Conservation (phyloP, 1,284 basidiomycete species). For the Cryptococcus depauperatus region DNA sequence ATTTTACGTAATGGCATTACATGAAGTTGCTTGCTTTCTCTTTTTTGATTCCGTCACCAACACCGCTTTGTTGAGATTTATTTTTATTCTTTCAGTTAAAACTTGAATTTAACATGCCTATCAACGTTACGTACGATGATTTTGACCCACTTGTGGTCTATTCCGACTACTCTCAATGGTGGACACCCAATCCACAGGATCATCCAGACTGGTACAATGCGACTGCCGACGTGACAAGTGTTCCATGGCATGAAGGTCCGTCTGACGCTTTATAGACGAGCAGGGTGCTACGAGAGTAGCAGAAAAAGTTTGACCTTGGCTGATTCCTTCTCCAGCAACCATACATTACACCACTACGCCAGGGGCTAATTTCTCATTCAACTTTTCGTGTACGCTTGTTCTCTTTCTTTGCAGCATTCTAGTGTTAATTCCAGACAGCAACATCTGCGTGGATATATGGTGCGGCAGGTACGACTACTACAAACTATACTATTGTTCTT, state of each 20-base stretch:
- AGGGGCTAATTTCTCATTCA: slow-evolving; percentile 24
- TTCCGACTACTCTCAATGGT: slow-evolving; percentile 33
- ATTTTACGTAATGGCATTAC: too few species aligned
- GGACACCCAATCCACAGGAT: slow-evolving; percentile 41
- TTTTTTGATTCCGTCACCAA: too few species aligned
- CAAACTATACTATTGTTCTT: slow-evolving; percentile 33
- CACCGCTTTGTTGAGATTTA: too few species aligned
- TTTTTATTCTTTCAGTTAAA: too few species aligned
- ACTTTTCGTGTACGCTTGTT: too few species aligned
- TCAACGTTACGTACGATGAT: slow-evolving; percentile 43
- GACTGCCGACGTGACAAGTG: slow-evolving; percentile 25
- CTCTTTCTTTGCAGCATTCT: too few species aligned
- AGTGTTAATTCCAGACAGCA: too few species aligned
- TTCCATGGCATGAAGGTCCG: slow-evolving; percentile 41
- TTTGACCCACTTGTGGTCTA: slow-evolving; percentile 43
- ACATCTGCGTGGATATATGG: slow-evolving; percentile 36
- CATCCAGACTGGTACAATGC: slow-evolving; percentile 39
- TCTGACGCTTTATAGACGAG: background rate
- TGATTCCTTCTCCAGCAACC: slow-evolving; percentile 20
- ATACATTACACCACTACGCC: slow-evolving; percentile 30
- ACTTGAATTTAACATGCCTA: slow-evolving; percentile 9
- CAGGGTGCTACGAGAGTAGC: too few species aligned
- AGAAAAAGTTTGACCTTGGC: too few species aligned
- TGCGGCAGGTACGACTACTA: slow-evolving; percentile 14
- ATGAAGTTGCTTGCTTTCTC: too few species aligned